Base-by-base conservation (phyloP, 2,329 filamentous ascomycete species). In the Hymenoscyphus fructigenus region DNA sequence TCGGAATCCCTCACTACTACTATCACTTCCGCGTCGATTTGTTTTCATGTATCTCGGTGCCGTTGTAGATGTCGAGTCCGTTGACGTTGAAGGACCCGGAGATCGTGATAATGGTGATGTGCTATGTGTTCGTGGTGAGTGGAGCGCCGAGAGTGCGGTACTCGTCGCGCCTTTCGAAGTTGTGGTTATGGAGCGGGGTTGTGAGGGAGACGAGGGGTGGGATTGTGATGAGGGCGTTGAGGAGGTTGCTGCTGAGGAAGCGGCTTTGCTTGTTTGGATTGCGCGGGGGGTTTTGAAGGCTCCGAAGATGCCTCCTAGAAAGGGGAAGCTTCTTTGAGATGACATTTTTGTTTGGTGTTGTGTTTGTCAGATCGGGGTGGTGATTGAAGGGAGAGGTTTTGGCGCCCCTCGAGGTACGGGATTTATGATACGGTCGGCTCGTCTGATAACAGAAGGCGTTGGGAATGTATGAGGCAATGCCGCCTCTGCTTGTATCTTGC, bases 1-100 rank as follows among this genome's bases (percentile, higher is more conserved):
- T 61, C 89, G 81, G 76, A 93, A 93, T 1, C 90, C 91, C 73
- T 93, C 91, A 61, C 84, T 88, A 68, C 86, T 90, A 76, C 88
- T 91, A 70, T 93, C 90, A 70, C 89, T 92, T 29, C 90, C 91
- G 63, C 91, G 66, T 57, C 75, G 65, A 17, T 64, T 66, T 36
- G 69, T 67, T 23, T 56, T 59, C 28, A 70, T 67, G 60, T 71
- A 70, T 60, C 67, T 59, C 29, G 62, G 61, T 34, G 41, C 26
- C 14, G 28, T 14, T 5, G n/a, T 20, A 10, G 44, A 5, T n/a
- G 20, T 44, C 26, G 23, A 29, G 41, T 61, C 50, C 3, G 36
- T 15, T 38, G 64, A 59, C 23, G 65, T 29, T 20, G 59, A 62
- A 28, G 65, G 62, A 14, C 66, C 69, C 5, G 69, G 70, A 6